A percentile compares a stretch with the other conserved stretches of the same genome.
Conservation (phyloP, 441 rosid genomes). For the Gossypium schwendimanii region DNA sequence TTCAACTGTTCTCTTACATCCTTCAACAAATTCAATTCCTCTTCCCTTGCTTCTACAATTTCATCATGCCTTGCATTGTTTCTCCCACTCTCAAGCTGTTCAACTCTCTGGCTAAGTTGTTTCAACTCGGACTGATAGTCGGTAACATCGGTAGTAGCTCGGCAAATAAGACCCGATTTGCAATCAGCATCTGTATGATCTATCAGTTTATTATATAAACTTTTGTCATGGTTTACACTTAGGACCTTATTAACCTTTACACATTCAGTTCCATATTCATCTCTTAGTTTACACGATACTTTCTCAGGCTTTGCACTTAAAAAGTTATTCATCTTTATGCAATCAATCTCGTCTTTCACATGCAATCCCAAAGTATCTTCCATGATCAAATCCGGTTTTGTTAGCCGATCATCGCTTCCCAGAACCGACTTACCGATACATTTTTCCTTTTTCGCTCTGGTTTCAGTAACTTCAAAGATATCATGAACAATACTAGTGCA, state of each 20-base stretch:
- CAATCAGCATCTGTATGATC: slow-evolving; percentile 16
- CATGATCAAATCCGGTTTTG: slow-evolving; percentile 24
- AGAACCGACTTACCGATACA: slow-evolving; percentile 7
- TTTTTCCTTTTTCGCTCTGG: slow-evolving; percentile 12
- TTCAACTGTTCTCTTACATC: slow-evolving; percentile 58
- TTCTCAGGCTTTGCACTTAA: background rate
- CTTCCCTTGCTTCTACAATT: slow-evolving; percentile 29
- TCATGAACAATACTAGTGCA: slow-evolving; percentile 43
- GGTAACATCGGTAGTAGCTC: slow-evolving; percentile 4
- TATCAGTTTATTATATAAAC: slow-evolving; percentile 27
- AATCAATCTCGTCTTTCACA: slow-evolving; percentile 14
- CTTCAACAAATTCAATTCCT: slow-evolving; percentile 48
- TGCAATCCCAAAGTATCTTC: slow-evolving; percentile 16
- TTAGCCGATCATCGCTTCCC: slow-evolving; percentile 26
- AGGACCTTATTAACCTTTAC: slow-evolving; percentile 22
- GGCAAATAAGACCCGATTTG: slow-evolving; percentile 13
- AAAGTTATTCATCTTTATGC: slow-evolving; percentile 22
- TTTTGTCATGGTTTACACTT: slow-evolving; percentile 26
- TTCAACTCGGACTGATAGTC: slow-evolving; percentile 34
- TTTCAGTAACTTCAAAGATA: slow-evolving; percentile 40
- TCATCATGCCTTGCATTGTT: slow-evolving; percentile 28
- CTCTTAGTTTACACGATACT: background rate
- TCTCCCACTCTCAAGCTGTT: slow-evolving; percentile 45
- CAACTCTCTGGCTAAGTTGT: slow-evolving; percentile 41
- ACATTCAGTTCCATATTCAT: slow-evolving; percentile 15